Evolutionary conservation across 2,329 filamentous ascomycete species (phyloP).

Genomic region (Volutella citrinella): DNA sequence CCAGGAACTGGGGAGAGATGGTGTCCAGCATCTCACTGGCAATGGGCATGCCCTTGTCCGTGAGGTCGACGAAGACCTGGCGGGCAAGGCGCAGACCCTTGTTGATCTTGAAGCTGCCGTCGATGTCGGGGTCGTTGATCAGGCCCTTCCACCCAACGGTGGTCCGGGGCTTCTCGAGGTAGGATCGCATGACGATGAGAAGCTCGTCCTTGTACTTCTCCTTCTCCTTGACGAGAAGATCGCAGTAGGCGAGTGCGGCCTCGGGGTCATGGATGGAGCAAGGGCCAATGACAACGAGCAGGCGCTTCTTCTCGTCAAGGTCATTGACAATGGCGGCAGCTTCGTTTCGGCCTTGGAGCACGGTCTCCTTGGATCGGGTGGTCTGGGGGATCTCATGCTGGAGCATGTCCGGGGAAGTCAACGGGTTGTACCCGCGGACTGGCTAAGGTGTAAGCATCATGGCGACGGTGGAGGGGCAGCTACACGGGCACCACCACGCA

Average conservation of each 20-base stretch:
- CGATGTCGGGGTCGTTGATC: slow-evolving; percentile 98
- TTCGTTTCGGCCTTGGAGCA: slow-evolving; percentile 60
- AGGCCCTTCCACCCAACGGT: slow-evolving; percentile 98
- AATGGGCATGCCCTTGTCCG: slow-evolving; percentile 88
- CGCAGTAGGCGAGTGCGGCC: slow-evolving; percentile 90
- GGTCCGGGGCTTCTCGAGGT: slow-evolving; percentile 97
- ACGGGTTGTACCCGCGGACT: slow-evolving; percentile 88
- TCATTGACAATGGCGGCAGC: slow-evolving; percentile 67
- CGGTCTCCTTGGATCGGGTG: slow-evolving; percentile 55
- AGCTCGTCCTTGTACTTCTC: slow-evolving; percentile 87
- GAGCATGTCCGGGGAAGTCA: slow-evolving; percentile 90
- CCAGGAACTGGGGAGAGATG: slow-evolving; percentile 94
- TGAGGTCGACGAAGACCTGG: slow-evolving; percentile 91
- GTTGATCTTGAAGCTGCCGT: slow-evolving; percentile 98
- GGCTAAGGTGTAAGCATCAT: slow-evolving; percentile 23
- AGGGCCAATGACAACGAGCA: slow-evolving; percentile 80
- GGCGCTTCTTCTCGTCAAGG: slow-evolving; percentile 56
- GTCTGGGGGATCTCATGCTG: slow-evolving; percentile 82
- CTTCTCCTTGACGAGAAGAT: slow-evolving; percentile 74
- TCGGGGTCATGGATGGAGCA: slow-evolving; percentile 96
- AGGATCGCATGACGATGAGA: slow-evolving; percentile 94
- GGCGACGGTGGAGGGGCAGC: slow-evolving; percentile 2
- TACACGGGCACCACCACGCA: too few relatives aligned
- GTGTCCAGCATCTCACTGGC: slow-evolving; percentile 98
- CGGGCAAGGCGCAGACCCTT: slow-evolving; percentile 86